Evolutionary conservation across 2,329 filamentous ascomycete species (phyloP).

Genomic region (Phoma herbarum): DNA sequence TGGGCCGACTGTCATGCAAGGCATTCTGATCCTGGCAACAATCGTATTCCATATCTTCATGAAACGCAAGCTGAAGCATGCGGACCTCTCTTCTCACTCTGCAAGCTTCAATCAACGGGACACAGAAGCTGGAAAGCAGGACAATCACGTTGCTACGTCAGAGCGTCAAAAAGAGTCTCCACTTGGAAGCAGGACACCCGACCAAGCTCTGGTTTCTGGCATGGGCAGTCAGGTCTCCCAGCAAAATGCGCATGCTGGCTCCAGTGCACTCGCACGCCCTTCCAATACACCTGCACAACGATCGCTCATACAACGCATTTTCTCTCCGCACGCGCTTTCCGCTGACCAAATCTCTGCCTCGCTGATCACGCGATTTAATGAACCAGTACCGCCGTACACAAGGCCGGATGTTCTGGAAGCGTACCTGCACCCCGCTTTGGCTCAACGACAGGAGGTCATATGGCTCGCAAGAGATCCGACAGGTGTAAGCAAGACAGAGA

Average conservation of each 20-base stretch:
- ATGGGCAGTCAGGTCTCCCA: neutral
- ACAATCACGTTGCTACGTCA: neutral
- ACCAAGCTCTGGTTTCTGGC: neutral
- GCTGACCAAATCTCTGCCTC: neutral
- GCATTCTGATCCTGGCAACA: neutral
- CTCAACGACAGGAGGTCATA: neutral
- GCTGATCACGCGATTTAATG: neutral
- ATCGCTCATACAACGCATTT: neutral
- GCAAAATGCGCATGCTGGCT: neutral
- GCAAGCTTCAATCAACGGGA: neutral
- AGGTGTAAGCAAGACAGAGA: neutral
- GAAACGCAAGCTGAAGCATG: neutral
- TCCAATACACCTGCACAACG: neutral
- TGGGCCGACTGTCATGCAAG: neutral
- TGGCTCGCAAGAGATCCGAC: neutral
- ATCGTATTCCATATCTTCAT: neutral
- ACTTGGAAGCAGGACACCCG: neutral
- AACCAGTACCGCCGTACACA: neutral
- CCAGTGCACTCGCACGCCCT: neutral
- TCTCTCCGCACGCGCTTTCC: neutral
- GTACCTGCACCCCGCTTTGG: neutral
- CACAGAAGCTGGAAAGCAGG: neutral
- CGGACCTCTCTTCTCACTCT: neutral
- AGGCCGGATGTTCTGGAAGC: neutral
- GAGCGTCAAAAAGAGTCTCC: neutral